These are phyloP conservation scores for Clarireedia paspali DNA, from an alignment of 2,329 filamentous ascomycete species.

Conservation along the genomic window DNA sequence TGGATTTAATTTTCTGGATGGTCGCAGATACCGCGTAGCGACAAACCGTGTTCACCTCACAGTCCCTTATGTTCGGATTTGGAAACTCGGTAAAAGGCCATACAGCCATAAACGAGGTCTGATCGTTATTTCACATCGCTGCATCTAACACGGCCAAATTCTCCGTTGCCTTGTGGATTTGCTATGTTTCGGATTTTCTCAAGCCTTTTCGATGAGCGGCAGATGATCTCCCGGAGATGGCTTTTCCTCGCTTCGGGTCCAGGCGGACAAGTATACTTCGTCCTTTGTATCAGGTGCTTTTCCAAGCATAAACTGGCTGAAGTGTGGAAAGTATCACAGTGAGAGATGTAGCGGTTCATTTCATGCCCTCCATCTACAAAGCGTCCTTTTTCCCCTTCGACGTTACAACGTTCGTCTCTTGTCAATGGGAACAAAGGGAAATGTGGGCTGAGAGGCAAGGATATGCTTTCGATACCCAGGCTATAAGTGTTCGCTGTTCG, in stretches of 20 bases:
- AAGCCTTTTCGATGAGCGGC: conserved; percentile 13
- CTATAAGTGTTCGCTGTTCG: background rate
- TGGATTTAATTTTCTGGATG: background rate
- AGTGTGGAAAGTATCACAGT: conserved; percentile 1
- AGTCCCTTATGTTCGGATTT: background rate
- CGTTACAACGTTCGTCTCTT: background rate
- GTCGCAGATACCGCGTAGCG: background rate
- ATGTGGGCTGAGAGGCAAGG: too few relatives aligned
- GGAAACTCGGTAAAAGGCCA: conserved; percentile 1
- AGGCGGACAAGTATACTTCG: background rate
- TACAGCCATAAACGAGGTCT: background rate
- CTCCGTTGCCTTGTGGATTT: conserved; percentile 3
- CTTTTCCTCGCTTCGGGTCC: conserved; percentile 5
- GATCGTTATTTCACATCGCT: background rate
- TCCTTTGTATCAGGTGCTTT: background rate
- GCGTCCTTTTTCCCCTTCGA: background rate
- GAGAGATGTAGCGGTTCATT: conserved; percentile 2
- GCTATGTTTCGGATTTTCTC: conserved; percentile 8
- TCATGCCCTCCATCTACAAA: background rate
- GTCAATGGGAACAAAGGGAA: too few relatives aligned
- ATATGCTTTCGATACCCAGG: background rate
- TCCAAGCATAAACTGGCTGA: conserved; percentile 7
- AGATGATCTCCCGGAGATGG: conserved; percentile 20
- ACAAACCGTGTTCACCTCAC: too few relatives aligned
- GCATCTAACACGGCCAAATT: conserved; percentile 6